A percentile compares a stretch with the other conserved stretches of the same genome.
phyloP scores from a whole-genome alignment of 257 asterid genomes.

The Solanum arcanum region DNA sequence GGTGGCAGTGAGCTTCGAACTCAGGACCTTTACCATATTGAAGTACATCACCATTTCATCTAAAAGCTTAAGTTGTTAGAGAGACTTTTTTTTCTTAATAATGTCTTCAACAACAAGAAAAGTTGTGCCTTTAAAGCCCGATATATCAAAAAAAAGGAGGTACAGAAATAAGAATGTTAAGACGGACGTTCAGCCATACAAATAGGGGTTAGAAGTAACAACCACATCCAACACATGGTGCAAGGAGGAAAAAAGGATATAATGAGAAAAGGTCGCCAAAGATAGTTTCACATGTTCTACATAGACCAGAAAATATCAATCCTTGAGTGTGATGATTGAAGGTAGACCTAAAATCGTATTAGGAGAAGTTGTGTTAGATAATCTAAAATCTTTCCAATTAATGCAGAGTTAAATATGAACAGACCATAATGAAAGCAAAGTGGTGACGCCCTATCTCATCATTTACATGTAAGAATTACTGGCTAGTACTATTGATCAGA shows the following conservation, averaged over 20 bases:
- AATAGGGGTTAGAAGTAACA: background rate
- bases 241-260: background rate
- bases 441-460: background rate
- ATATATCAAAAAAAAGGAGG: background rate
- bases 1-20: background rate
- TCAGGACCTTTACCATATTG: background rate
- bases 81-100: background rate
- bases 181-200: background rate
- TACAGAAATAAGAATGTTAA: background rate
- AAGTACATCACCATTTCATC: background rate
- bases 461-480: background rate
- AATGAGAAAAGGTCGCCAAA: background rate
- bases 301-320: background rate
- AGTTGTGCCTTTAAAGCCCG: background rate
- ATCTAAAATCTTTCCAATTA: background rate
- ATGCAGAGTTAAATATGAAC: background rate
- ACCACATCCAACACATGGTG: background rate
- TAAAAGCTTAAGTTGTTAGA: background rate
- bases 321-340: background rate
- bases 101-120: background rate
- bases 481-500: background rate
- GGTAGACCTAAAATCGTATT: background rate
- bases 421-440: background rate
- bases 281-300: background rate
- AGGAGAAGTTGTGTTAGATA: background rate